Conservation (phyloP, 2,329 filamentous ascomycete genomes). For the Phialophora verrucosa region DNA sequence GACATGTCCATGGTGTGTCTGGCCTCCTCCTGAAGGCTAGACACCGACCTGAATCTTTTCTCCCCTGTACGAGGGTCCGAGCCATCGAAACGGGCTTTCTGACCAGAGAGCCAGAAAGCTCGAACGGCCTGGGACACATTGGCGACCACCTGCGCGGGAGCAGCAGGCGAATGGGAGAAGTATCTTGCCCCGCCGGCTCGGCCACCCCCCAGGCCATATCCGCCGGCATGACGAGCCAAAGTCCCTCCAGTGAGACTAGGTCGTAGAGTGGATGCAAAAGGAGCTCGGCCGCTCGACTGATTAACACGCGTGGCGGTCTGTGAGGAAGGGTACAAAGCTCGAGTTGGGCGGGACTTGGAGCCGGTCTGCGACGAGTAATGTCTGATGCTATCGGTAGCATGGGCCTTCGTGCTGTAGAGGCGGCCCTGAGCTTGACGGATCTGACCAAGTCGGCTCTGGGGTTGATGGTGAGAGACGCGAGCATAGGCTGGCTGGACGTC, state of each 20-base stretch:
- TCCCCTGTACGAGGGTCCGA: slow-evolving; percentile 70
- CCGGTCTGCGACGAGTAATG: slow-evolving; percentile 58
- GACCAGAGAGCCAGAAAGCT: slow-evolving; percentile 88
- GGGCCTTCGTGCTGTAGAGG: slow-evolving; percentile 64
- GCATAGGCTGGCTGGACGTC: slow-evolving; percentile 63
- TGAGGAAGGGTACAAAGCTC: slow-evolving; percentile 62
- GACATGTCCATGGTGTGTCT: slow-evolving; percentile 66
- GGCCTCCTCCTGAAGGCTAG: slow-evolving; percentile 73
- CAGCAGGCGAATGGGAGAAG: slow-evolving; percentile 86
- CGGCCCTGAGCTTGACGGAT: slow-evolving; percentile 69
- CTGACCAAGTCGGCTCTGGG: slow-evolving; percentile 65
- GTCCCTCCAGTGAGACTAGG: slow-evolving; percentile 91
- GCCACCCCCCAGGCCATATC: slow-evolving; percentile 78
- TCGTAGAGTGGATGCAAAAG: slow-evolving; percentile 85
- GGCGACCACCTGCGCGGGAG: slow-evolving; percentile 87
- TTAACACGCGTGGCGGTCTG: slow-evolving; percentile 62
- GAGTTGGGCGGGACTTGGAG: slow-evolving; percentile 52
- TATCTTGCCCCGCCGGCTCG: slow-evolving; percentile 75
- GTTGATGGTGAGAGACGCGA: slow-evolving; percentile 55
- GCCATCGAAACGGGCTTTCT: slow-evolving; percentile 87
- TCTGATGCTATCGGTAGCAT: slow-evolving; percentile 52
- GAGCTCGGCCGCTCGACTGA: slow-evolving; percentile 74
- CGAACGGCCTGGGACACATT: slow-evolving; percentile 94
- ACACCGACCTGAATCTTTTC: slow-evolving; percentile 79
- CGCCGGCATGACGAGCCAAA: slow-evolving; percentile 81